Conservation (phyloP, 2,329 filamentous ascomycete species). For the Gnomoniopsis sp. region DNA sequence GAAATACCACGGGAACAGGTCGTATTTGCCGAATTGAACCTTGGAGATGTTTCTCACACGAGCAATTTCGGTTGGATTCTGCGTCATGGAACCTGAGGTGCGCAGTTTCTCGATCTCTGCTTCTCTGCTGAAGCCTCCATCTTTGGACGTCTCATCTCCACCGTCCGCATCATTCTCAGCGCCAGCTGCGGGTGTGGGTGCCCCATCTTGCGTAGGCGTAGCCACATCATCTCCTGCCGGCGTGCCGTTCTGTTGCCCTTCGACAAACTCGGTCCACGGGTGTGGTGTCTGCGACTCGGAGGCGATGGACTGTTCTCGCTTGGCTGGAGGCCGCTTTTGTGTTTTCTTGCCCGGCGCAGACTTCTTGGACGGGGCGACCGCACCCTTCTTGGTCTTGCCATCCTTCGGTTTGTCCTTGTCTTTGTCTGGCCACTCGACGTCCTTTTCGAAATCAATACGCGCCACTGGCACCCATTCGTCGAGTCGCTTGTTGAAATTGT, state of each 20-base stretch:
- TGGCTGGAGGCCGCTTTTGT: conserved; percentile 48
- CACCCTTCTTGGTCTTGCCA: conserved; percentile 67
- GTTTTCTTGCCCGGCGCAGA: conserved; percentile 52
- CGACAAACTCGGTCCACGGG: conserved; percentile 51
- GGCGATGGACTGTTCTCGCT: conserved; percentile 52
- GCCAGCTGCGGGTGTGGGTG: conserved; percentile 11
- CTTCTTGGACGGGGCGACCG: conserved; percentile 56
- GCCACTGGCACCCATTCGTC: conserved; percentile 83
- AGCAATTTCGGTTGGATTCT: conserved; percentile 95
- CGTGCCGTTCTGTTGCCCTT: conserved; percentile 45
- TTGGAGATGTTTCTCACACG: conserved; percentile 92
- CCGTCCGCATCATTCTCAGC: conserved; percentile 56
- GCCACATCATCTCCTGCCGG: conserved; percentile 33
- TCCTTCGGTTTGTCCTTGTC: conserved; percentile 81
- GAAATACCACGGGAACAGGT: conserved; percentile 98
- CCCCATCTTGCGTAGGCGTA: conserved; percentile 14
- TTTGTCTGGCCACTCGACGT: conserved; percentile 94
- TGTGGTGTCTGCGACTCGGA: conserved; percentile 54
- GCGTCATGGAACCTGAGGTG: conserved; percentile 95
- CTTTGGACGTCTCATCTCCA: conserved; percentile 35
- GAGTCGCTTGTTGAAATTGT: conserved; percentile 89
- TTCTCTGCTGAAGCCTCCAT: conserved; percentile 68
- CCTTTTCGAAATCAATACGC: conserved; percentile 80
- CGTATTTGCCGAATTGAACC: conserved; percentile 88
- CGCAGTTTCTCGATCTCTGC: conserved; percentile 96